phyloP scores from a whole-genome alignment of 2,329 filamentous ascomycete species.

The Phaeosphaeria sp. region DNA sequence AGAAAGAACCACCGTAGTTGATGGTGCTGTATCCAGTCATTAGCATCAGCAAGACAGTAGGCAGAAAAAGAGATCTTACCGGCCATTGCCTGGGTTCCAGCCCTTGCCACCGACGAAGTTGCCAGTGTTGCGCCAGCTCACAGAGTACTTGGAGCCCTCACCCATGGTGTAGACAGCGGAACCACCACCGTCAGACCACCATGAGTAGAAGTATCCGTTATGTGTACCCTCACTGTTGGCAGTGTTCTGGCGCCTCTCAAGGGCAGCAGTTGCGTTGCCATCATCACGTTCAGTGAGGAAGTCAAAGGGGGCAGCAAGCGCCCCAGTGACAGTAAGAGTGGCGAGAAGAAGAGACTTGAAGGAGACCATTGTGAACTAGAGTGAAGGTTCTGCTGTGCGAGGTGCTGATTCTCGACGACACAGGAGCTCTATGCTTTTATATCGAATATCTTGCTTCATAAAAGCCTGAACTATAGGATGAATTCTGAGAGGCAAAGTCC shows the following conservation, averaged over 20 bases:
- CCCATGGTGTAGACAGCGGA: conserved; percentile 28
- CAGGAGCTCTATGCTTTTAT: conserved; percentile 15
- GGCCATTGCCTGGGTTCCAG: conserved; percentile 52
- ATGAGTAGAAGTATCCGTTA: conserved; percentile 62
- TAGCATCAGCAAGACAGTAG: neutral
- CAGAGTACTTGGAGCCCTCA: conserved; percentile 27
- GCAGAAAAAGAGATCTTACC: conserved; percentile 35
- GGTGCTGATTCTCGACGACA: conserved; percentile 9
- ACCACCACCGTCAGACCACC: conserved; percentile 61
- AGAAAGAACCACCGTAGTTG: conserved; percentile 28
- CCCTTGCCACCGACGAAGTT: conserved; percentile 39
- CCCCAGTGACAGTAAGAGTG: conserved; percentile 19
- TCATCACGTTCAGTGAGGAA: conserved; percentile 27
- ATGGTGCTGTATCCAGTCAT: conserved; percentile 14
- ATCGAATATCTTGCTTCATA: conserved; percentile 1
- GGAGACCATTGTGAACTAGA: conserved; percentile 23
- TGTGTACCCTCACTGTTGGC: conserved; percentile 55
- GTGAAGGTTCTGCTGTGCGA: conserved; percentile 6
- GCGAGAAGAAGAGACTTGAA: conserved; percentile 30
- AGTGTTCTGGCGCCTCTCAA: conserved; percentile 40
- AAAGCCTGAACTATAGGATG: conserved; percentile 23
- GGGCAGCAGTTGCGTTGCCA: conserved; percentile 20
- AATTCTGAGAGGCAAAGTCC: conserved; percentile 5
- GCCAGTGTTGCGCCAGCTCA: conserved; percentile 26
- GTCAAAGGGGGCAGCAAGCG: conserved; percentile 24